These are phyloP conservation scores for Lasiodiplodia hormozganensis DNA, from an alignment of 2,329 filamentous ascomycete species.

Conservation along the genomic window DNA sequence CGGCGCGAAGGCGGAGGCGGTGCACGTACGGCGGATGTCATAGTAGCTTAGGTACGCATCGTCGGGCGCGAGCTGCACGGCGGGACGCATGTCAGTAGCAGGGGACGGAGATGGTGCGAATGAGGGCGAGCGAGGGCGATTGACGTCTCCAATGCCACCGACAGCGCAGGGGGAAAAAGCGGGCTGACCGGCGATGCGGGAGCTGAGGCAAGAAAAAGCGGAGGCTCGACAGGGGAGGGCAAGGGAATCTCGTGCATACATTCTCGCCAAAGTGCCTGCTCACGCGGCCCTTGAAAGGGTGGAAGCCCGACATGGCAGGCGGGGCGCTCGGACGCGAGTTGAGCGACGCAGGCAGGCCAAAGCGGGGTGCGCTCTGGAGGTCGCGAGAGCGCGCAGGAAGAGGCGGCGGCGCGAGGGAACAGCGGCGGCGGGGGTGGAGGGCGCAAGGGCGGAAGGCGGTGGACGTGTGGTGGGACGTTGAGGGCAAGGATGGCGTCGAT, in stretches of 20 bases:
- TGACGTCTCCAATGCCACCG: background rate
- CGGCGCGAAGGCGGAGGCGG: background rate
- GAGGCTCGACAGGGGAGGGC: conserved; percentile 31
- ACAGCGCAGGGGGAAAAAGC: background rate
- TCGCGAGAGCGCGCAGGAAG: background rate
- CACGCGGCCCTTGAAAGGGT: conserved; percentile 61
- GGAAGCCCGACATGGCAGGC: conserved; percentile 44
- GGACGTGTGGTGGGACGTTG: conserved; percentile 14
- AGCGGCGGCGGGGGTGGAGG: background rate
- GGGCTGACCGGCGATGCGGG: conserved; percentile 3
- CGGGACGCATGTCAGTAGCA: conserved; percentile 31
- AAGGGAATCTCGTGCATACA: conserved; percentile 50
- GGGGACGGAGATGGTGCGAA: conserved; percentile 1
- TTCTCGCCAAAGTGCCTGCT: conserved; percentile 59
- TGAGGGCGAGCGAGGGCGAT: background rate
- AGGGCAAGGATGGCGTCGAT: conserved; percentile 23
- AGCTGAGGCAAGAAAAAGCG: conserved; percentile 29
- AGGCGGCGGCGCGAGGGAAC: background rate
- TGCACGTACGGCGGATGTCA: conserved; percentile 64
- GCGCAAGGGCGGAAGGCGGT: background rate
- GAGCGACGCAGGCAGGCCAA: background rate
- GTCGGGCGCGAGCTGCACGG: conserved; percentile 61
- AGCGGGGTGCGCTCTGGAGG: background rate
- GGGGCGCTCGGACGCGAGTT: conserved; percentile 4
- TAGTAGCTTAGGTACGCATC: conserved; percentile 74